phyloP scores from a whole-genome alignment of 2,329 filamentous ascomycete genomes.

The Neoascochyta sp. region DNA sequence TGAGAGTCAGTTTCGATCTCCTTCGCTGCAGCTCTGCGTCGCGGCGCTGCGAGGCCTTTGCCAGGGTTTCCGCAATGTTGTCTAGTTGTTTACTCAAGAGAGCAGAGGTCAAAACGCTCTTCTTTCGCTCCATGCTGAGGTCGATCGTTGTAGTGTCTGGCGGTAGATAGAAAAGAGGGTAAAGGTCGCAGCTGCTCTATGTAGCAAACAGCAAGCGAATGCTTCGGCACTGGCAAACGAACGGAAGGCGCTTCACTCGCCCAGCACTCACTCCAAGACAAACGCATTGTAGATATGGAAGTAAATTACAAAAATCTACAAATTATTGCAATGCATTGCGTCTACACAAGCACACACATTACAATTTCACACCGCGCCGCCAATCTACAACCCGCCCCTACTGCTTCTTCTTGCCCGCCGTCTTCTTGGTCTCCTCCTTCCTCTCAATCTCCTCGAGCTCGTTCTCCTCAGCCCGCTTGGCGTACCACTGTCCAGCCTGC shows the following conservation, averaged over 20 bases:
- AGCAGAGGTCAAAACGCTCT: neutral
- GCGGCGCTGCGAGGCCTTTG: slow-evolving; percentile 12
- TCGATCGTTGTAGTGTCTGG: too few relatives aligned
- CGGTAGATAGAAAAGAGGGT: too few relatives aligned
- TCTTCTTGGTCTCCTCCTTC: slow-evolving; percentile 35
- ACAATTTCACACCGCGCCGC: neutral
- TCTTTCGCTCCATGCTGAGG: too few relatives aligned
- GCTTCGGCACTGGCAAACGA: too few relatives aligned
- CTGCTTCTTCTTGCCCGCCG: slow-evolving; percentile 36
- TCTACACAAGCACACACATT: too few relatives aligned
- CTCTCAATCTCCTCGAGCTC: slow-evolving; percentile 66
- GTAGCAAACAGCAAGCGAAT: too few relatives aligned
- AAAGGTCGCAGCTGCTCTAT: too few relatives aligned
- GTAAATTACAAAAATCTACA: neutral
- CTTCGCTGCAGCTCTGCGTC: slow-evolving; percentile 6
- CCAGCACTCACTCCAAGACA: too few relatives aligned
- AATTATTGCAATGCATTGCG: too few relatives aligned
- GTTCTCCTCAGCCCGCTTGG: slow-evolving; percentile 84
- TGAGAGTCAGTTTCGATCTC: slow-evolving; percentile 1
- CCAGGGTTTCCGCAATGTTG: slow-evolving; percentile 14
- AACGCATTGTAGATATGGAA: too few relatives aligned
- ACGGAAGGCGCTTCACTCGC: too few relatives aligned
- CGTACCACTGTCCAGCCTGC: slow-evolving; percentile 98
- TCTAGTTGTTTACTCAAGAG: slow-evolving; percentile 13
- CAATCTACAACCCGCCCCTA: slow-evolving; percentile 3